phyloP scores from a whole-genome alignment of 352 stramenopile species.

The Pythium grandisporangium region DNA sequence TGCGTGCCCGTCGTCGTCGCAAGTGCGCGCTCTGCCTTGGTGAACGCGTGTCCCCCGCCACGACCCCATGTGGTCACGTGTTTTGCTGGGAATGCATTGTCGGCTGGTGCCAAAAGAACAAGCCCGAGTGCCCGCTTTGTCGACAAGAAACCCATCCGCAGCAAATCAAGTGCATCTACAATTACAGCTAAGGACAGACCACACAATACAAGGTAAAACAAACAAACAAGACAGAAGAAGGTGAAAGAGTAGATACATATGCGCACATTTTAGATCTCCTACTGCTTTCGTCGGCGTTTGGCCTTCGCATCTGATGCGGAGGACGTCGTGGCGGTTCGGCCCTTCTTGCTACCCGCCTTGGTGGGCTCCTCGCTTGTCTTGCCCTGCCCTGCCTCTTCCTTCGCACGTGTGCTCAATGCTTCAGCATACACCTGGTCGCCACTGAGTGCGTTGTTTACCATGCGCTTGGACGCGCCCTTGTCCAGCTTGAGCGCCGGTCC shows the following conservation, averaged over 20 bases:
- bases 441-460: constrained; percentile 80
- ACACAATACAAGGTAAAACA: neutral
- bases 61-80: constrained; percentile 84
- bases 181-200: constrained; percentile 57
- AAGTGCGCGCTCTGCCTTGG: constrained; percentile 87
- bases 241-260: no score
- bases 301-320: constrained; percentile 23
- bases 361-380: constrained; percentile 13
- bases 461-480: constrained; percentile 70
- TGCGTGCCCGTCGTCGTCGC: constrained; percentile 17
- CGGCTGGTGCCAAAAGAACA: constrained; percentile 90
- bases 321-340: constrained; percentile 5
- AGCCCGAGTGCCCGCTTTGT: constrained; percentile 86
- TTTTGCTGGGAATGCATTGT: constrained; percentile 93
- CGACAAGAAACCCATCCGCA: constrained; percentile 80
- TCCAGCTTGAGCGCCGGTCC: constrained; percentile 67
- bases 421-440: constrained; percentile 79
- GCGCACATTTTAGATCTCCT: no score
- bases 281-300: constrained; percentile 29
- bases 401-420: constrained; percentile 44
- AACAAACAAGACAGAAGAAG: no score
- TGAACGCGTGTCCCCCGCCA: constrained; percentile 56
- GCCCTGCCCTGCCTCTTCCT: constrained; percentile 26
- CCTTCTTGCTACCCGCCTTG: constrained; percentile 18
- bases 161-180: constrained; percentile 89